These are phyloP conservation scores for Saitozyma podzolica DNA, from an alignment of 768 basidiomycete genomes.

Conservation along the genomic window DNA sequence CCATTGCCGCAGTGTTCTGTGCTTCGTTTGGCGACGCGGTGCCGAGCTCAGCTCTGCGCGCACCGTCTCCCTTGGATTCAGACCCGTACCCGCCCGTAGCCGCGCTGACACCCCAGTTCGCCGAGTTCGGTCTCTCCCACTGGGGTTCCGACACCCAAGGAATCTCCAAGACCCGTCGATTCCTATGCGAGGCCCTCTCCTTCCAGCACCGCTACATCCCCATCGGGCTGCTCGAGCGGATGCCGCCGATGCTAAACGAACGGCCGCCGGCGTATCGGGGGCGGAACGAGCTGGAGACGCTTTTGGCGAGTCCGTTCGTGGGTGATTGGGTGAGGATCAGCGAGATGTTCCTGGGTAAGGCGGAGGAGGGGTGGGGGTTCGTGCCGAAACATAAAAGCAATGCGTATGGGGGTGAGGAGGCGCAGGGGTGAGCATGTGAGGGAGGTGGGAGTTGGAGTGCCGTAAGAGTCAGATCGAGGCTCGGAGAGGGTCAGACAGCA, in stretches of 20 bases:
- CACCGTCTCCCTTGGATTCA: too few relatives aligned
- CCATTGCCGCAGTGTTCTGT: too few relatives aligned
- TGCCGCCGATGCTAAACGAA: conserved; percentile 84
- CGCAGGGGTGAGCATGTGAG: neutral
- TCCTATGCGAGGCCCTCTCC: conserved; percentile 90
- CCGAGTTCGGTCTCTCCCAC: conserved; percentile 77
- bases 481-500: too few relatives aligned
- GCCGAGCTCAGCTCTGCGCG: too few relatives aligned
- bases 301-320: conserved; percentile 34
- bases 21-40: too few relatives aligned
- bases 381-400: conserved; percentile 95
- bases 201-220: conserved; percentile 97
- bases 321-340: conserved; percentile 64
- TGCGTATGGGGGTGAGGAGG: conserved; percentile 47
- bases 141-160: conserved; percentile 62
- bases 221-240: conserved; percentile 79
- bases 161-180: conserved; percentile 85
- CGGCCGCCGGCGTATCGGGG: conserved; percentile 84
- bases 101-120: conserved; percentile 61
- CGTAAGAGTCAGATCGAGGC: too few relatives aligned
- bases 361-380: conserved; percentile 79
- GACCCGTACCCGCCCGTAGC: too few relatives aligned
- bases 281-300: conserved; percentile 67
- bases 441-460: too few relatives aligned
- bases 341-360: conserved; percentile 90